phyloP scores from a whole-genome alignment of 2,329 filamentous ascomycete genomes.

The Clonostachys solani region DNA sequence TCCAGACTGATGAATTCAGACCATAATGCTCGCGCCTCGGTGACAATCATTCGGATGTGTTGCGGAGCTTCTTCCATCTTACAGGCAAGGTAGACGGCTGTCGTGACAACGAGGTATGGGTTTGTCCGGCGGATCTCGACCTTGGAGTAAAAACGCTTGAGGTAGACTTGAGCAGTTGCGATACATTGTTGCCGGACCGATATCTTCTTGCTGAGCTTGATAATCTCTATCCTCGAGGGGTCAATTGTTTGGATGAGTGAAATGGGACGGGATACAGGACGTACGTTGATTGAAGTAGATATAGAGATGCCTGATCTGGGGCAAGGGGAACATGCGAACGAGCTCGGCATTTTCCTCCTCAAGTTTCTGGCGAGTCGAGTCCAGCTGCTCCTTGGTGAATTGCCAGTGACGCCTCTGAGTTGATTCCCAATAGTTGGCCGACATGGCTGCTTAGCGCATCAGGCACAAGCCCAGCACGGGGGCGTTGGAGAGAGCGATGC shows the following conservation, averaged over 20 bases:
- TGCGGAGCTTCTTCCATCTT: constrained; percentile 98
- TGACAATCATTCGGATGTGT: constrained; percentile 87
- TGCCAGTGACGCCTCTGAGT: constrained; percentile 89
- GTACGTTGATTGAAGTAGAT: constrained; percentile 90
- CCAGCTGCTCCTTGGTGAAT: constrained; percentile 78
- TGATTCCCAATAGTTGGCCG: constrained; percentile 95
- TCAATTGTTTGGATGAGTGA: neutral
- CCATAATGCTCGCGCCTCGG: constrained; percentile 83
- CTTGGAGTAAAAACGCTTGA: constrained; percentile 88
- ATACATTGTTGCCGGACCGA: constrained; percentile 85
- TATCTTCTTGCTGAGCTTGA: constrained; percentile 79
- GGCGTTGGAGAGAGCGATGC: no score
- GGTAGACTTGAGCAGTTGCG: constrained; percentile 90
- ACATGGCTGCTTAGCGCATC: constrained; percentile 51
- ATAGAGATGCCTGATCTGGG: constrained; percentile 75
- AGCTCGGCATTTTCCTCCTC: constrained; percentile 72
- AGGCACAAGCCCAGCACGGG: no score
- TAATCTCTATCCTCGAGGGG: constrained; percentile 55
- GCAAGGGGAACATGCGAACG: constrained; percentile 75
- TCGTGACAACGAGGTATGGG: constrained; percentile 88
- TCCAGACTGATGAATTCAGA: constrained; percentile 73
- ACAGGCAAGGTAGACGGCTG: constrained; percentile 89
- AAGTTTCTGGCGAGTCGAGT: constrained; percentile 69
- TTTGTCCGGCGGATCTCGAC: constrained; percentile 92
- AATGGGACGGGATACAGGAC: constrained; percentile 16